phyloP scores from a whole-genome alignment of 108 stramenopile species.

The Mayamaea pseudoterrestris region DNA sequence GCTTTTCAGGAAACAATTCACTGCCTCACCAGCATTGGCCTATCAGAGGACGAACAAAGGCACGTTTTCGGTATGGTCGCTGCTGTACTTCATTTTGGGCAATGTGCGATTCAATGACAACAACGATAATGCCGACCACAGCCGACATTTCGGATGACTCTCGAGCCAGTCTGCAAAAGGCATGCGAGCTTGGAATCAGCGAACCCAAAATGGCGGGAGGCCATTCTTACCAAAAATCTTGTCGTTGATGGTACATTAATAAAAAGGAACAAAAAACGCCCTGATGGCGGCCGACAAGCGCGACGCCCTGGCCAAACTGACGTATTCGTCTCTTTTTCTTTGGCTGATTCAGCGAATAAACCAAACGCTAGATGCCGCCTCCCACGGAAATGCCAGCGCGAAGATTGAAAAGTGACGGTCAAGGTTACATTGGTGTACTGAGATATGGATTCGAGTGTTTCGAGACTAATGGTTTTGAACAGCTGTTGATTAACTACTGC shows the following conservation, averaged over 20 bases:
- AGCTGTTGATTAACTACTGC: slow-evolving; percentile 93
- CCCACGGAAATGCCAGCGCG: background rate
- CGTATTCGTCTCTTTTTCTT: slow-evolving; percentile 81
- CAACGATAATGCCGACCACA: slow-evolving; percentile 29
- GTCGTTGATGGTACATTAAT: slow-evolving; percentile 70
- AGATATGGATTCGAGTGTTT: slow-evolving; percentile 97
- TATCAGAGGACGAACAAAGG: slow-evolving; percentile 39
- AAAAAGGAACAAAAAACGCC: slow-evolving; percentile 68
- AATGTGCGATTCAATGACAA: slow-evolving; percentile 71
- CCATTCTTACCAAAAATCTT: slow-evolving; percentile 68
- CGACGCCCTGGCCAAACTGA: slow-evolving; percentile 89
- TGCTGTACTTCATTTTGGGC: slow-evolving; percentile 85
- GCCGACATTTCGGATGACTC: slow-evolving; percentile 29
- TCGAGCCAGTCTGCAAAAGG: slow-evolving; percentile 32
- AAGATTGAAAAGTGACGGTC: no score
- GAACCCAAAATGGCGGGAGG: slow-evolving; percentile 44
- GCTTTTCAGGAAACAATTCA: slow-evolving; percentile 53
- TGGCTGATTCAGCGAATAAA: slow-evolving; percentile 89
- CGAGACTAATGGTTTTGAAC: slow-evolving; percentile 90
- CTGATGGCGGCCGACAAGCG: slow-evolving; percentile 86
- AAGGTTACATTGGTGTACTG: slow-evolving; percentile 85
- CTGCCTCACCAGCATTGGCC: slow-evolving; percentile 58
- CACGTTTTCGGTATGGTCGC: slow-evolving; percentile 66
- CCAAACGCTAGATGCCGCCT: slow-evolving; percentile 31
- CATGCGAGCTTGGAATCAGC: slow-evolving; percentile 66